These are phyloP conservation scores for Dioscorea alata DNA, from an alignment of 106 monocot genomes.

Conservation along the genomic window DNA sequence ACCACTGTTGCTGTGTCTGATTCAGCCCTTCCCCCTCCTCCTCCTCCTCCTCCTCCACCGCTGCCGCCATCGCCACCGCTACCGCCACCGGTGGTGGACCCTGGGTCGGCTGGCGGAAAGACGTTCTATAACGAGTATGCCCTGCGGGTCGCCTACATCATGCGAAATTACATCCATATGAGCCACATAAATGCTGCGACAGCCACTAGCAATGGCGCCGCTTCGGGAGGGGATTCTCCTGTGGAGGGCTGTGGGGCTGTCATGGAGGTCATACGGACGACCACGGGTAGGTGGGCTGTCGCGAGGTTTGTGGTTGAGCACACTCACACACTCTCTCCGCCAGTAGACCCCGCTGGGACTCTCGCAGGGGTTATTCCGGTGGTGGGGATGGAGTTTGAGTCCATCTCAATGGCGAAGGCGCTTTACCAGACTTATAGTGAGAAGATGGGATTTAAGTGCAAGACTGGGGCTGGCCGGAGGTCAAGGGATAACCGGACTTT, in stretches of 20 bases:
- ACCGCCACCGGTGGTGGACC: not conserved
- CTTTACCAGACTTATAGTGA: slow-evolving; percentile 46
- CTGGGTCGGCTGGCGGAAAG: not conserved
- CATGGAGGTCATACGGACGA: slow-evolving; percentile 49
- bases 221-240: not conserved
- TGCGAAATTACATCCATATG: slow-evolving; percentile 33
- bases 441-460: slow-evolving; percentile 50
- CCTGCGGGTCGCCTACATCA: slow-evolving; percentile 50
- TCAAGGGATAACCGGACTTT: slow-evolving; percentile 34
- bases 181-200: not conserved
- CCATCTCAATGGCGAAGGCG: slow-evolving; percentile 44
- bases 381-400: slow-evolving; percentile 58
- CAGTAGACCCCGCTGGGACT: slow-evolving; percentile 20
- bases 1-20: not conserved
- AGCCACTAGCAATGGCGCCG: not conserved
- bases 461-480: slow-evolving; percentile 38
- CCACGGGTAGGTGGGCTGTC: slow-evolving; percentile 36
- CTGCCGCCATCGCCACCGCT: not conserved
- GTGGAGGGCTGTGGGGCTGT: slow-evolving; percentile 34
- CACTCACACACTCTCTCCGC: slow-evolving; percentile 22
- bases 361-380: slow-evolving; percentile 31
- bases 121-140: slow-evolving; percentile 29
- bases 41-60: not conserved
- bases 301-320: slow-evolving; percentile 37
- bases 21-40: not conserved